Conservation (phyloP, 495 filamentous ascomycete species). For the Neurospora terricola region DNA sequence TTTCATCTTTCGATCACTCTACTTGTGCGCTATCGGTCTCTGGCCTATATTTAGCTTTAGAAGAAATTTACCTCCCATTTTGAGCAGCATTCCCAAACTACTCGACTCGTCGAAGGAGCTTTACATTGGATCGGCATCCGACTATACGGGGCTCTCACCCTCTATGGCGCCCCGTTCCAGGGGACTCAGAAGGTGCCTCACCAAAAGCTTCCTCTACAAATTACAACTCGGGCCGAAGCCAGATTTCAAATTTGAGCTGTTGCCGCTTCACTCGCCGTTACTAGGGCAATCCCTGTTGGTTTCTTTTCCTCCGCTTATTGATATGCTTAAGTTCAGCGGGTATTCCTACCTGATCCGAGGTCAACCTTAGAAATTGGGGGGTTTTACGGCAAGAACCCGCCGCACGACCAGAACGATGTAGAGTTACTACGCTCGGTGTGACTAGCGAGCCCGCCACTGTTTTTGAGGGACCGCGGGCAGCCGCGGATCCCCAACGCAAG, state of each 20-base stretch:
- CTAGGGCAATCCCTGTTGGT: background rate
- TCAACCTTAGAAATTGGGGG: too few species aligned
- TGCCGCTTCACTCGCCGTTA: background rate
- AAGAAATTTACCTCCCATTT: background rate
- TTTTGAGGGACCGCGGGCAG: too few species aligned
- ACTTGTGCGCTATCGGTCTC: constrained; percentile 68
- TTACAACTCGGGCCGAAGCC: too few species aligned
- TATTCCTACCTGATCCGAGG: background rate
- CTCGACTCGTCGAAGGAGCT: background rate
- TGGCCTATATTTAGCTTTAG: constrained; percentile 60
- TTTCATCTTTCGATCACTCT: constrained; percentile 66
- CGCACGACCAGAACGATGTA: too few species aligned
- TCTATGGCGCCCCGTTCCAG: constrained; percentile 46
- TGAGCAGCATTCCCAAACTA: background rate
- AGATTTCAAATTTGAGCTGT: too few species aligned
- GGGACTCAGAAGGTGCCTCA: too few species aligned
- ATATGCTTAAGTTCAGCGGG: background rate
- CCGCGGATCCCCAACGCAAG: too few species aligned
- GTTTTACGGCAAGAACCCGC: too few species aligned
- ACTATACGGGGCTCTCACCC: constrained; percentile 52
- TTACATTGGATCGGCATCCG: constrained; percentile 16
- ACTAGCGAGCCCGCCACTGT: too few species aligned
- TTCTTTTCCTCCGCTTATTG: background rate
- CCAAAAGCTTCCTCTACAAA: too few species aligned
- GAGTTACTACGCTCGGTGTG: too few species aligned